Evolutionary conservation across 2,329 filamentous ascomycete genomes (phyloP).

Genomic region (Aspergillus intermedius): DNA sequence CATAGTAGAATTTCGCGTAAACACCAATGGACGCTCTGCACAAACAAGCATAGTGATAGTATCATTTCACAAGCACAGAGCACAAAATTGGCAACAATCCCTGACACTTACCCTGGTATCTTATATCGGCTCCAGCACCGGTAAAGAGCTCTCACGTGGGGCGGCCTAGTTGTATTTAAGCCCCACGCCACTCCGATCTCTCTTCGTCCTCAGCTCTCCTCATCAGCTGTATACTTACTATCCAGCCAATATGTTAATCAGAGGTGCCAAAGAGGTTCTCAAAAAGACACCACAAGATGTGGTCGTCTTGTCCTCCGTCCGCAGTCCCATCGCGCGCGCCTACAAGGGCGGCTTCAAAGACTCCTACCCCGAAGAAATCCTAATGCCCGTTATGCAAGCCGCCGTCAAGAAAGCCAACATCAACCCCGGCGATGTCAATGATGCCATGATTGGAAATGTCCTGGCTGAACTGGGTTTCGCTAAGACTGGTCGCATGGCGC

Average conservation of each 20-base stretch:
- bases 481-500: constrained; percentile 80
- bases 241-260: constrained; percentile 4
- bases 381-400: constrained; percentile 21
- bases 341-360: constrained; percentile 91
- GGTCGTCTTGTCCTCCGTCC: constrained; percentile 82
- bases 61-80: too few species aligned
- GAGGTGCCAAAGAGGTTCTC: constrained; percentile 10
- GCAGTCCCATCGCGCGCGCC: constrained; percentile 78
- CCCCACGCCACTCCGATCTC: too few species aligned
- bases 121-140: too few species aligned
- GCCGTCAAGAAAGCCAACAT: constrained; percentile 42
- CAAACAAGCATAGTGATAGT: too few species aligned
- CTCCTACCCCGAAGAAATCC: constrained; percentile 20
- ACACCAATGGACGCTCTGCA: too few species aligned
- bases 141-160: too few species aligned
- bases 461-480: constrained; percentile 65
- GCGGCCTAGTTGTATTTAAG: too few species aligned
- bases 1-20: too few species aligned
- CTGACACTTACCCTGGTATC: too few species aligned
- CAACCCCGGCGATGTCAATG: constrained; percentile 71
- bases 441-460: constrained; percentile 70
- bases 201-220: neutral
- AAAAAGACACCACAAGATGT: constrained; percentile 82
- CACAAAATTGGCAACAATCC: too few species aligned
- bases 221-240: neutral